Evolutionary conservation across 148 eudicot genomes (phyloP).

Genomic region (Salicornia ramosissima): DNA sequence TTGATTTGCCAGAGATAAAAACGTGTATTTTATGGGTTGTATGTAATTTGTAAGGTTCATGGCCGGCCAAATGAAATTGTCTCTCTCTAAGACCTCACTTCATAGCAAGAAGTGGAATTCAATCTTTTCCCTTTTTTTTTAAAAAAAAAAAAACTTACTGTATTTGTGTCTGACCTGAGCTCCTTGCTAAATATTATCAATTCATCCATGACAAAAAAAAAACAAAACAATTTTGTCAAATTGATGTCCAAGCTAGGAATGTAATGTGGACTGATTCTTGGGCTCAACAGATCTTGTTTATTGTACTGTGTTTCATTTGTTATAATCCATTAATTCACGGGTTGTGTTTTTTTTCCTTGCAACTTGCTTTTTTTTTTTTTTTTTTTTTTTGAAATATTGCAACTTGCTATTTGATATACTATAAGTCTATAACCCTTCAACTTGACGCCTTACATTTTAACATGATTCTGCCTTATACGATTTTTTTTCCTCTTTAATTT

Average conservation of each 20-base stretch:
- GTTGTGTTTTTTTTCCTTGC: not conserved
- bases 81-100: conserved; percentile 12
- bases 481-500: too few species aligned
- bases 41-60: conserved; percentile 1
- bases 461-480: too few species aligned
- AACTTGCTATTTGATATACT: too few species aligned
- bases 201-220: not conserved
- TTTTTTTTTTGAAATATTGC: too few species aligned
- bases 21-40: conserved; percentile 5
- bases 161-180: not conserved
- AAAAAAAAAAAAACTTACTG: too few species aligned
- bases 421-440: too few species aligned
- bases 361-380: not conserved
- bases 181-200: not conserved
- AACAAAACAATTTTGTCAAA: conserved; percentile 5
- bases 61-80: conserved; percentile 15
- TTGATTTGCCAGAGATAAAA: not conserved
- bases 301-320: too few species aligned
- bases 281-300: not conserved
- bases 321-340: not conserved
- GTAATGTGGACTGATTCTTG: conserved; percentile 1
- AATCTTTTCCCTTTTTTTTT: too few species aligned
- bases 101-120: conserved; percentile 14
- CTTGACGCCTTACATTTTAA: too few species aligned
- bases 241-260: not conserved